Evolutionary conservation across 306 rosid genomes (phyloP), one percentile per base, ranked within the genome.

Genomic region (Cicer bijugum): DNA sequence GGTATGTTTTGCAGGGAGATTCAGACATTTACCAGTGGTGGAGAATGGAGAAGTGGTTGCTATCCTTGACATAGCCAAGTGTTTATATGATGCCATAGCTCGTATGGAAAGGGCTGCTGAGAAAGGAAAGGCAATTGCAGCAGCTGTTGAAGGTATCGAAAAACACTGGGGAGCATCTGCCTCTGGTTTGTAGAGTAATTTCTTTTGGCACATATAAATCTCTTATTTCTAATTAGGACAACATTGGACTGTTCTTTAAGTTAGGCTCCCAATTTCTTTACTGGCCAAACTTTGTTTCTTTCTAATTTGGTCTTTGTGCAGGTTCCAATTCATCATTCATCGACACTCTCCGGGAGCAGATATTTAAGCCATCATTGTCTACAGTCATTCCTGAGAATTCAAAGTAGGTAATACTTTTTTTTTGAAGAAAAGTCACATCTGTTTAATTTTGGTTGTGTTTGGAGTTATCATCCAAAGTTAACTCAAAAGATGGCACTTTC

Each of bases 131-230:
- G 99, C 99, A 66, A 95, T 95, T 76, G 96, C 92, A 47, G 97
- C 97, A 61, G 99, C 99, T 43, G 97, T 95, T 81, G 97, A 95
- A 87, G 99, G 97, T 67, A 91, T 95, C 75, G 99, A 89, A 86
- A 95, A 92, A 83, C 89, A 87, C 68, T 92, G 97, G 91, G 97
- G 93, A 63, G 16, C 92, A 51, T 58, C 92, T 63, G 50, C 82
- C 73, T 76, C 96, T 83, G 97, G 99, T 95, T 81, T 64, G 93
- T 87, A 60, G 60, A 84, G 20, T 59, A 47, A 42, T 77, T 68
- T 43, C 52, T 67, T 70, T 42, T 67, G 65, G 46, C 52, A 57
- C 38, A 28, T 64, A 16, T 58, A 43, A 4, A 12, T 67, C 43
- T 65, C 40, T 66, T 46, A 48, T 62, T 73, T 63, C 50, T 52